Conservation (phyloP, 768 basidiomycete species). For the Boletus coccyginus region DNA sequence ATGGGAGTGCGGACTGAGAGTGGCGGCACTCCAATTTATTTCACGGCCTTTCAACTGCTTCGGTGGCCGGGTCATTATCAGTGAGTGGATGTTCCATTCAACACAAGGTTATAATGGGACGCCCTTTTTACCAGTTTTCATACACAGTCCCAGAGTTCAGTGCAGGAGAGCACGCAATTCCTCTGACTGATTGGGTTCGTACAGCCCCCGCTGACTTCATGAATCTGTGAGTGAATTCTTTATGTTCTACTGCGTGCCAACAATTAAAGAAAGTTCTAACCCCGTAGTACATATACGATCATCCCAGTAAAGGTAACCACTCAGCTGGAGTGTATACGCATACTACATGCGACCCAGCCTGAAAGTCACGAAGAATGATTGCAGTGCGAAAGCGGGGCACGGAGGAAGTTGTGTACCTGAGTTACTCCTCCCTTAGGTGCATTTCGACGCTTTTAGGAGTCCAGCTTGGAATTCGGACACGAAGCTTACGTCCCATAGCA, state of each 20-base stretch:
- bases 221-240: background rate
- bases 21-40: background rate
- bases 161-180: background rate
- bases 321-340: background rate
- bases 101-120: background rate
- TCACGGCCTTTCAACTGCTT: background rate
- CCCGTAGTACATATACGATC: background rate
- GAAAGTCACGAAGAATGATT: background rate
- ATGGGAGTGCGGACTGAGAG: background rate
- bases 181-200: no score
- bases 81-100: background rate
- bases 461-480: background rate
- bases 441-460: background rate
- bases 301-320: background rate
- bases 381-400: background rate
- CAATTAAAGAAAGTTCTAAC: background rate
- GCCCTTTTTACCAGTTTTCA: background rate
- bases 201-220: background rate
- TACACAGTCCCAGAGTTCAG: no score
- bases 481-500: background rate
- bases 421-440: no score
- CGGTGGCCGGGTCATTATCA: background rate
- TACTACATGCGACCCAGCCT: background rate
- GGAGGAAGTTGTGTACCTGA: no score
- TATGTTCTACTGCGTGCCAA: no score